Base-by-base conservation (phyloP, 2,329 filamentous ascomycete species). In the Trichoderma pleuroti region DNA sequence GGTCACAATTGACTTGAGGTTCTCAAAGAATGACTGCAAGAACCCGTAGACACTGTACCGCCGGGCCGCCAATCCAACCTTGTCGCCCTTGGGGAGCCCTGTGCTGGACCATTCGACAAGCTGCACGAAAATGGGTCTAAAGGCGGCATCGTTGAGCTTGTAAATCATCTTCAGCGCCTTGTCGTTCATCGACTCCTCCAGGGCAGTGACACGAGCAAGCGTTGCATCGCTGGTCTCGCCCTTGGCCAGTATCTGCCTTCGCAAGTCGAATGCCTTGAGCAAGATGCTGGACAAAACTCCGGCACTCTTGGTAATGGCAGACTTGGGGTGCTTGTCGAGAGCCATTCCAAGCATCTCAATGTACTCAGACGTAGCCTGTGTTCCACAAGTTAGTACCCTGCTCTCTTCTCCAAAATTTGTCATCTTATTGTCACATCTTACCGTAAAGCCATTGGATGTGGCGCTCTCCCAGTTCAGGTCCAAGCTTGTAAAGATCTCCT, bases 131-230 rank as follows among this genome's bases (percentile, higher is more conserved):
- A 99, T 90, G 1, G 96, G 97, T 14, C 94, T 88, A 88, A 99
- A 99, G 0, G 92, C 90, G 1, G 92, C 91, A 78, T 99, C 96
- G 81, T 98, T 98, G 72, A 99, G 88, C 84, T 98, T 98, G 84
- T 97, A 93, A 68, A 97, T 92, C 90, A 98, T 96, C 80, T 93
- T 92, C 71, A 99, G 87, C 0, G 91, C 88, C 14, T 92, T 89
- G 11, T 91, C 87, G 77, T 93, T 91, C 74, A 93, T 77, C 12
- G 85, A 83, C 2, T 83, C 82, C 78, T 97, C 93, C 14, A 93
- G 84, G 54, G 85, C 83, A 24, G 84, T 80, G 7, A 92, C 79
- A 57, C 86, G 82, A 16, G 86, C 81, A 18, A 84, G 77, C 42
- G 73, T 76, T 54, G 84, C 79, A 39, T 85, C 81, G 70, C 77